These are phyloP conservation scores for Ustilago bromivora DNA, from an alignment of 1,284 basidiomycete species.

Conservation along the genomic window DNA sequence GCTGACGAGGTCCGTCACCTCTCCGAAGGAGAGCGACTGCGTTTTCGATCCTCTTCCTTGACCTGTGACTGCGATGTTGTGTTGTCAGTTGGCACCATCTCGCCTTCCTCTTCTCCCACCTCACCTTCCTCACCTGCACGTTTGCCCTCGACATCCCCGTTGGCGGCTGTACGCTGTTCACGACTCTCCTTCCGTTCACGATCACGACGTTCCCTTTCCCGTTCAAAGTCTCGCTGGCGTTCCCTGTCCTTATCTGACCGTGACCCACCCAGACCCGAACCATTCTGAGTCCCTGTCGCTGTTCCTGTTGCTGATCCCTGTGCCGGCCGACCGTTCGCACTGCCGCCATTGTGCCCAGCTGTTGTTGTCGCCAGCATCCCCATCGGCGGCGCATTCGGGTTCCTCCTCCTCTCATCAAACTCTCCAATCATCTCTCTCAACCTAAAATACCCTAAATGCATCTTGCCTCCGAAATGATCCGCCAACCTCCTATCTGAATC, in stretches of 20 bases:
- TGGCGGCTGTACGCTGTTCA: constrained; percentile 33
- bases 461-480: constrained; percentile 99
- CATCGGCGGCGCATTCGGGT: constrained; percentile 45
- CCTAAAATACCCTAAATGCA: constrained; percentile 99
- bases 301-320: background rate
- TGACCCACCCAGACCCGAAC: constrained; percentile 7
- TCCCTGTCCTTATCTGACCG: constrained; percentile 42
- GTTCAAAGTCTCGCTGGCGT: constrained; percentile 48
- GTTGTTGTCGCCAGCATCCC: constrained; percentile 23
- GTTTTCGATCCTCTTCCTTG: constrained; percentile 49
- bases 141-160: constrained; percentile 14
- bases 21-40: constrained; percentile 40
- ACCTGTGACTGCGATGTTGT: constrained; percentile 10
- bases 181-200: constrained; percentile 49
- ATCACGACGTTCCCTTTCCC: constrained; percentile 47
- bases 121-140: constrained; percentile 40
- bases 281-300: constrained; percentile 9
- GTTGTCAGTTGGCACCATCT: constrained; percentile 29
- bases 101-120: constrained; percentile 36
- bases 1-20: constrained; percentile 1
- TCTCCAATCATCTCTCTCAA: constrained; percentile 90
- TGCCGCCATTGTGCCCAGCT: constrained; percentile 21
- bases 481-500: constrained; percentile 98
- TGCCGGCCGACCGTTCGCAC: constrained; percentile 10
- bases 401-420: constrained; percentile 70